Evolutionary conservation across 495 filamentous ascomycete species (phyloP), one percentile per base, ranked within the genome.

Genomic region (Penicillium malachiteum): DNA sequence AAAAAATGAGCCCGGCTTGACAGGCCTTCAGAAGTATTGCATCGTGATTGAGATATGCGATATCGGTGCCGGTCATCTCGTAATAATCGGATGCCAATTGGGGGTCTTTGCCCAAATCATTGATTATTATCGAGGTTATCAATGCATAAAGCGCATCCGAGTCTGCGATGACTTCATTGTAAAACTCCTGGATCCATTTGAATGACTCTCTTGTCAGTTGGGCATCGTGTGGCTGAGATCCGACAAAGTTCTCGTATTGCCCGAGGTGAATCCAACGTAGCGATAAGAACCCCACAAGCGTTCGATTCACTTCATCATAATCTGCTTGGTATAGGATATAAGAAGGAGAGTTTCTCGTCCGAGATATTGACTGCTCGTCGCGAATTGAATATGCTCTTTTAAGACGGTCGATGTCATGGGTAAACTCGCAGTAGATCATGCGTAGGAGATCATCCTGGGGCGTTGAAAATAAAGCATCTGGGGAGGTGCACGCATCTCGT

Each of bases 41-140:
- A 46, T 74, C 69, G 44, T 76, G 73, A 44, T 76, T 76, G 35
- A 61, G 47, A 30, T 52, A 10, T 12, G 62, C 53, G 14, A 67
- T 55, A 14, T 67, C 54, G 21, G 65, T 57, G 5, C 68, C 70
- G 5, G 64, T 71, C n/a, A 47, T 17, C 5, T 55, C 31, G 17
- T 54, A n/a, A 33, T 66, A 68, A 16, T 71, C 65, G 0, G 18
- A n/a, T 30, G 63, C 60, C 5, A 68, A n/a, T 16, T 60, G 39
- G 11, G 72, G 70, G 21, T 76, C 72, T 49, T 75, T 76, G 7
- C 72, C 72, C 26, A 76, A 49, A 48, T 76, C 69, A 13, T 76
- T 75, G 38, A 73, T 66, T 8, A 76, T 49, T 17, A 73, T 68
- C 5, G 69, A 68, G 26, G 60, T 67, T 14, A 73, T 67, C 46